Percentiles rank a stretch among this genome's conserved stretches.
These are phyloP conservation scores for Tilletia caries DNA, from an alignment of 1,284 basidiomycete genomes.

Conservation along the genomic window DNA sequence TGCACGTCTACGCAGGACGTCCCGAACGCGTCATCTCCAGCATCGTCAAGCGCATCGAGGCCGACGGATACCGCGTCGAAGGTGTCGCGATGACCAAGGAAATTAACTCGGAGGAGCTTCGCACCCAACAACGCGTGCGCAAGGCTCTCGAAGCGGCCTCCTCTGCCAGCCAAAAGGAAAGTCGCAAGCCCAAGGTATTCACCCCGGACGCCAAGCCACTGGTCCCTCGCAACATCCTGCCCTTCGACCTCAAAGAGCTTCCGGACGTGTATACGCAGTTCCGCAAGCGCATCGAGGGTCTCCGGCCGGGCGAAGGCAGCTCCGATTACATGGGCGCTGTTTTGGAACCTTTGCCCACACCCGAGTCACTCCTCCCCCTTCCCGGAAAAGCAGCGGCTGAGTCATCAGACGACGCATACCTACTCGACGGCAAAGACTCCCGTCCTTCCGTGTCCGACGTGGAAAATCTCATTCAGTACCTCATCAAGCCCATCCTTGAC, in stretches of 20 bases:
- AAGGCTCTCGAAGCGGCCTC: conserved; percentile 9
- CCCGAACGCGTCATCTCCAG: conserved; percentile 40
- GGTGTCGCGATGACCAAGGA: conserved; percentile 58
- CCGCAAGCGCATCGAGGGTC: conserved; percentile 39
- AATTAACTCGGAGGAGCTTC: conserved; percentile 46
- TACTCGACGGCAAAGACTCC: conserved; percentile 18
- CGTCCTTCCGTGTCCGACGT: conserved; percentile 15
- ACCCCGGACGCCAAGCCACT: conserved; percentile 27
- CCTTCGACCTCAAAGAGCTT: conserved; percentile 35
- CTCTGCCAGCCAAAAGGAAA: background rate
- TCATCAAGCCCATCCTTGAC: conserved; percentile 32
- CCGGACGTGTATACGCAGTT: conserved; percentile 48
- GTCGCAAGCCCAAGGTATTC: conserved; percentile 1
- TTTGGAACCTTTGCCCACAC: conserved; percentile 29
- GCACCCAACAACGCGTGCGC: conserved; percentile 28
- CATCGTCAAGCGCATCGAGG: conserved; percentile 54
- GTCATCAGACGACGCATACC: conserved; percentile 22
- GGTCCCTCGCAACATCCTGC: conserved; percentile 27
- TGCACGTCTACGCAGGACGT: conserved; percentile 39
- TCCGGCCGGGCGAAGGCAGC: conserved; percentile 7
- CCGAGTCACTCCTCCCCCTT: conserved; percentile 33
- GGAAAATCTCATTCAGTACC: conserved; percentile 23
- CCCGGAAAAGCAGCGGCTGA: conserved; percentile 14
- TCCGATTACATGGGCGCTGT: conserved; percentile 22
- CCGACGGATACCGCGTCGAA: conserved; percentile 54